Evolutionary conservation across 768 basidiomycete genomes (phyloP).

Genomic region (Termitomyces sp.): DNA sequence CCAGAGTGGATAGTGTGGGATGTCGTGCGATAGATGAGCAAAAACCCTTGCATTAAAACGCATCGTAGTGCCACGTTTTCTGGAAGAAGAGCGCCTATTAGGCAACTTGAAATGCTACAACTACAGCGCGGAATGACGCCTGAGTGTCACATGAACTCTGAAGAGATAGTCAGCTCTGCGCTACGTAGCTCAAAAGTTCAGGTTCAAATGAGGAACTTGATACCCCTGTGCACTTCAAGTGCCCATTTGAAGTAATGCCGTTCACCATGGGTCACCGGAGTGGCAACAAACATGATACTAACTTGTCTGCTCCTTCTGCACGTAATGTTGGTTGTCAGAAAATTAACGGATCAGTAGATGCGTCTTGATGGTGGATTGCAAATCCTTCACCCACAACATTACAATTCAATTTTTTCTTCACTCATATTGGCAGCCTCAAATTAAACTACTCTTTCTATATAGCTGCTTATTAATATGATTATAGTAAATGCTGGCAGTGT

Average conservation of each 20-base stretch:
- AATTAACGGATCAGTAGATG: background rate
- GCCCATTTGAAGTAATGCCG: background rate
- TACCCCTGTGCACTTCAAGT: constrained; percentile 49
- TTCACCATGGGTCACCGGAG: background rate
- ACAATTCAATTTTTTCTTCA: no score
- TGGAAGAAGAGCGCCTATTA: constrained; percentile 38
- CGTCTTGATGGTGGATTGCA: background rate
- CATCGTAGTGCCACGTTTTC: constrained; percentile 55
- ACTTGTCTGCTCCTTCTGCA: background rate
- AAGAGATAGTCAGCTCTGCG: background rate
- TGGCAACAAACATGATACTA: background rate
- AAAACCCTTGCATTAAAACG: background rate
- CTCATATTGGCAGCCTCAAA: no score
- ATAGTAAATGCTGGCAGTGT: no score
- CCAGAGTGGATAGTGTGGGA: no score
- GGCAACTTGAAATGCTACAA: constrained; percentile 63
- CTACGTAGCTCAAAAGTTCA: constrained; percentile 66
- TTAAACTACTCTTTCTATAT: no score
- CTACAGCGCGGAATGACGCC: constrained; percentile 60
- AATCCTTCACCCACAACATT: no score
- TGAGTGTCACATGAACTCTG: constrained; percentile 64
- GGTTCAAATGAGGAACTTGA: constrained; percentile 66
- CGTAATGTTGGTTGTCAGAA: background rate
- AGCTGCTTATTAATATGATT: no score
- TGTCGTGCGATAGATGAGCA: background rate